Evolutionary conservation across 768 basidiomycete genomes (phyloP).

Genomic region (Atractiella rhizophila): DNA sequence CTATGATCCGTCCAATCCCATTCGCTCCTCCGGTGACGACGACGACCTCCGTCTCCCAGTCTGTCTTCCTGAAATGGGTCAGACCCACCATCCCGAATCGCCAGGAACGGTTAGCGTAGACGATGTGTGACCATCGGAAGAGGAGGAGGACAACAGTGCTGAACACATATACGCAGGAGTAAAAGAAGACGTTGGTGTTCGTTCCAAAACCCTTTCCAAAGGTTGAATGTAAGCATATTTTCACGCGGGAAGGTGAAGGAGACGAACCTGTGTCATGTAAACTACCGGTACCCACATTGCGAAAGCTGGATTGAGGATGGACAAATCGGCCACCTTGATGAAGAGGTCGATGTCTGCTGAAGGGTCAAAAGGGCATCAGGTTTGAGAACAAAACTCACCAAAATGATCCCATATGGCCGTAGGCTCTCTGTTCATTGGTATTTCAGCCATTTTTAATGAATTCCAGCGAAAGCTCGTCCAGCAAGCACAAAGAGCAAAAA

Average conservation of each 20-base stretch:
- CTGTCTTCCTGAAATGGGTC: background rate
- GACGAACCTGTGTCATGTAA: background rate
- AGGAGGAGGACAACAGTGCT: background rate
- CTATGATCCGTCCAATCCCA: slow-evolving; percentile 6
- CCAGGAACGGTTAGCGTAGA: slow-evolving; percentile 4
- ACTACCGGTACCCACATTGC: background rate
- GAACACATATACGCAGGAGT: background rate
- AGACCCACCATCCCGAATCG: background rate
- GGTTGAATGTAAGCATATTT: background rate
- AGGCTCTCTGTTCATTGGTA: no score
- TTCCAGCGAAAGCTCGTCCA: no score
- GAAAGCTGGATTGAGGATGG: background rate
- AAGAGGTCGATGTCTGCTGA: slow-evolving; percentile 2
- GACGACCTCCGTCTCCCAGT: slow-evolving; percentile 7
- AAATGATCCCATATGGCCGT: no score
- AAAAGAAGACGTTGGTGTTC: background rate
- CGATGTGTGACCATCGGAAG: background rate
- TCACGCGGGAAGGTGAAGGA: background rate
- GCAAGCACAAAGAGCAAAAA: no score
- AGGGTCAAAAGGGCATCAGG: no score
- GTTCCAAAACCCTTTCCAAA: no score
- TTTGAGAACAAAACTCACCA: no score
- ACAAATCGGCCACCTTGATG: background rate
- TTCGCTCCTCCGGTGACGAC: slow-evolving; percentile 3
- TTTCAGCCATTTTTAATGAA: no score